Percentiles rank a stretch among this genome's conserved stretches.
phyloP scores from a whole-genome alignment of 768 basidiomycete species.

The Russula ochroleuca region DNA sequence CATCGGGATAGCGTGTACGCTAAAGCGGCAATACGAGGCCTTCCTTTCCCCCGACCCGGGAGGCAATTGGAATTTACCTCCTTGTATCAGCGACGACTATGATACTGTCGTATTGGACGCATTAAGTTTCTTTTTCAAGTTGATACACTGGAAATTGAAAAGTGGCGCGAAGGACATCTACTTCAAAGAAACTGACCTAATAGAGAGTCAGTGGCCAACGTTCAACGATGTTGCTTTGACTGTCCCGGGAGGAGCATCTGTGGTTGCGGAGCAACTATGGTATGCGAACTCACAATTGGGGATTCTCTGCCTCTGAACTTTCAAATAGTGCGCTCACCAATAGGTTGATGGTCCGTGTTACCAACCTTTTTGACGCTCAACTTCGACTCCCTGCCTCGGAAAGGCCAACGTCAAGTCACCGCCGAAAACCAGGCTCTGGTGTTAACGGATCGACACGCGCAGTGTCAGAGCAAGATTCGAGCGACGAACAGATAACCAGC shows the following conservation, averaged over 20 bases:
- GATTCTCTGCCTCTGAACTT: constrained; percentile 2
- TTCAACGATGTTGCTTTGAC: constrained; percentile 89
- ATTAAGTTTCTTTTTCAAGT: constrained; percentile 82
- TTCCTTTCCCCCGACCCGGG: constrained; percentile 83
- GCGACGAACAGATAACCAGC: constrained; percentile 71
- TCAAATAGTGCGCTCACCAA: constrained; percentile 76
- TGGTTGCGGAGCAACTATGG: constrained; percentile 97
- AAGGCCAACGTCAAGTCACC: constrained; percentile 25
- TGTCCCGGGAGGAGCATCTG: constrained; percentile 77
- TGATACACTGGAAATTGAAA: constrained; percentile 95
- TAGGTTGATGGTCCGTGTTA: constrained; percentile 87
- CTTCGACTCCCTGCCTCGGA: constrained; percentile 64
- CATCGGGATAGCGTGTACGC: constrained; percentile 88
- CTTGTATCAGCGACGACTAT: constrained; percentile 86
- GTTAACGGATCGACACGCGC: constrained; percentile 29
- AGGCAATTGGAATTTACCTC: constrained; percentile 83
- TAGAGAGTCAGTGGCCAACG: constrained; percentile 94
- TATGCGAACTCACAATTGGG: constrained; percentile 37
- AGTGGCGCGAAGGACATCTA: constrained; percentile 87
- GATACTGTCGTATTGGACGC: constrained; percentile 86
- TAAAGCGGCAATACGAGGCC: constrained; percentile 92
- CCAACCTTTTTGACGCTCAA: constrained; percentile 93
- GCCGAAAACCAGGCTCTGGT: constrained; percentile 30
- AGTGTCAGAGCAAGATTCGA: constrained; percentile 51
- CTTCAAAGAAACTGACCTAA: constrained; percentile 97